Conservation (phyloP, 208 protist genomes). For the Trypanosoma mega region DNA sequence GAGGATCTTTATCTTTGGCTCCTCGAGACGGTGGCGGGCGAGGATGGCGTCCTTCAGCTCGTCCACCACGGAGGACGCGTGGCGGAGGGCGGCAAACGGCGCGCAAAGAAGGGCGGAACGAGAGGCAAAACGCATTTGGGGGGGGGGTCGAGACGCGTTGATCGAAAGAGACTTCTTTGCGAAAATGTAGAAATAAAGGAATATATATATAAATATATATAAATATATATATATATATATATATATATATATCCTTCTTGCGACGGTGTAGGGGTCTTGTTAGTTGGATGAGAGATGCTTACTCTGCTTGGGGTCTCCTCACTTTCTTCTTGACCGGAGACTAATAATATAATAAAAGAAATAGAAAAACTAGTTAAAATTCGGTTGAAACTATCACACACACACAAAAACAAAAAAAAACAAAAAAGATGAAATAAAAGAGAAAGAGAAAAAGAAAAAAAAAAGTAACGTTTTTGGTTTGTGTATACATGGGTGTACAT, state of each 20-base stretch:
- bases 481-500: no score
- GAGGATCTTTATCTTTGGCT: slow-evolving; percentile 78
- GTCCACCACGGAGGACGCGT: slow-evolving; percentile 31
- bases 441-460: slow-evolving; percentile 12
- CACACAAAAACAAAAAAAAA: no score
- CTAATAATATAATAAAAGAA: slow-evolving; percentile 6
- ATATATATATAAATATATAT: slow-evolving; percentile 1
- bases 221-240: slow-evolving; percentile 15
- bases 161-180: no score
- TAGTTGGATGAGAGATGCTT: not conserved
- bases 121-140: slow-evolving; percentile 38
- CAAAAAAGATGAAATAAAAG: slow-evolving; percentile 14
- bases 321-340: slow-evolving; percentile 3
- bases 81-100: slow-evolving; percentile 23
- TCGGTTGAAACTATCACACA: not conserved
- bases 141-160: no score
- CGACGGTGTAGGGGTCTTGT: not conserved
- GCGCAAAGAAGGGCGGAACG: slow-evolving; percentile 25
- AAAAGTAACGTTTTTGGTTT: slow-evolving; percentile 11
- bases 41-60: slow-evolving; percentile 56
- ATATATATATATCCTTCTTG: not conserved
- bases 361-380: slow-evolving; percentile 1
- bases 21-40: slow-evolving; percentile 36
- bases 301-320: no score
- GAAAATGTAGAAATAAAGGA: not conserved